phyloP scores from a whole-genome alignment of 352 stramenopile species.

The Globisporangium recalcitrans region DNA sequence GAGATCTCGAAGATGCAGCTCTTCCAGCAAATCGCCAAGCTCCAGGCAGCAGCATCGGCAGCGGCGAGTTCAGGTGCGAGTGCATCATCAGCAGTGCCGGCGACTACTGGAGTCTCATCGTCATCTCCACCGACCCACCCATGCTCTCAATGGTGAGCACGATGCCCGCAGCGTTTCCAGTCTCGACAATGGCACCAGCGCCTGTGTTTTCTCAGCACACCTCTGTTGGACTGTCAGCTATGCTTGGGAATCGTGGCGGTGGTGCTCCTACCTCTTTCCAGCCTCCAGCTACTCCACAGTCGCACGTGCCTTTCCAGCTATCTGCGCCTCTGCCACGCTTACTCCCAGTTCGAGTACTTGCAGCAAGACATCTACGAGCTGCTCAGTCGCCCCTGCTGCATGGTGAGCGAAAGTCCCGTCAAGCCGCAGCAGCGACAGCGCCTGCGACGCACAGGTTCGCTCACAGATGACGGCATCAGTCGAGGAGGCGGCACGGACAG shows the following conservation, averaged over 20 bases:
- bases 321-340: too few species aligned
- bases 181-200: neutral
- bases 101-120: too few species aligned
- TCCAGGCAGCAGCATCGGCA: constrained; percentile 27
- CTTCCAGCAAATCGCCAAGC: constrained; percentile 76
- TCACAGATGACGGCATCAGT: constrained; percentile 16
- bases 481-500: constrained; percentile 19
- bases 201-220: constrained; percentile 3
- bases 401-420: constrained; percentile 13
- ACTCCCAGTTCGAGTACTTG: too few species aligned
- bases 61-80: neutral
- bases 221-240: neutral
- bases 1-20: constrained; percentile 85
- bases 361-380: constrained; percentile 85
- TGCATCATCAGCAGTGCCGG: constrained; percentile 5
- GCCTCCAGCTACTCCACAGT: neutral
- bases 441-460: constrained; percentile 15
- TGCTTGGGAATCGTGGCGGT: neutral
- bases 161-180: neutral
- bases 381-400: constrained; percentile 55
- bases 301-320: neutral
- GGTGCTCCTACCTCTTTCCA: neutral
- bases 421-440: constrained; percentile 8
- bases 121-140: neutral
- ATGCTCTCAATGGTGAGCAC: neutral